Base-by-base conservation (phyloP, 192 early-diverging fungal species). In the Gamsiella multidivaricata region DNA sequence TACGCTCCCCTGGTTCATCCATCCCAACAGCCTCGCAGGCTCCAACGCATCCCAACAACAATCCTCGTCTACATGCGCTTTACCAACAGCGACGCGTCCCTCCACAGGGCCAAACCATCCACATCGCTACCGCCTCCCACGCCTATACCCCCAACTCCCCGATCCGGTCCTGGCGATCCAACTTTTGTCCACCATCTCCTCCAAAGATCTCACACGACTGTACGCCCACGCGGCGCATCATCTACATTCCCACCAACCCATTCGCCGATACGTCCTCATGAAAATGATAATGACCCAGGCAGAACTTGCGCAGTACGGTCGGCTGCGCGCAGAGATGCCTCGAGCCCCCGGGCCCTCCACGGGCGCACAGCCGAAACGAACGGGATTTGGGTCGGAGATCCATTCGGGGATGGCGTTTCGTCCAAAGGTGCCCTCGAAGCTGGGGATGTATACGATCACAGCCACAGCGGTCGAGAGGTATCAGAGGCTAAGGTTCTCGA, bases 241-340 rank as follows among this genome's bases (percentile, higher is more conserved):
- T 33, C 51, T 78, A n/a, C 73, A 78, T 23, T 78, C 73, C 5
- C 73, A 78, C 31, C 73, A 78, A 61, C 73, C 73, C 2, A 78
- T 78, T 26, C 51, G 51, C 3, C 39, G 53, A 31, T 78, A 78
- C 9, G 73, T 78, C 3, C 20, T 78, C 22, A 78, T 78, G 73
- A 78, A 78, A 37, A 67, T 68, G 73, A 61, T 78, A 15, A 78
- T 78, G 73, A 78, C 73, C 1, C 73, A 78, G 33, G 73, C 73
- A 0, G 73, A 78, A 41, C 23, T 78, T 12, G 31, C 39, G 8
- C 73, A 78, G 26, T 78, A 68, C 25, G 73, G 73, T 14, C 51
- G 73, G 2, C 36, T 78, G 1, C 65, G 73, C 1, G 73, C 73
- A 20, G 73, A 78, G 20, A 78, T 78, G 73, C 73, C 73, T 18